Percentiles rank a stretch among this genome's conserved stretches.
phyloP scores from a whole-genome alignment of 768 basidiomycete species.

The Coprinellus aureogranulatus region DNA sequence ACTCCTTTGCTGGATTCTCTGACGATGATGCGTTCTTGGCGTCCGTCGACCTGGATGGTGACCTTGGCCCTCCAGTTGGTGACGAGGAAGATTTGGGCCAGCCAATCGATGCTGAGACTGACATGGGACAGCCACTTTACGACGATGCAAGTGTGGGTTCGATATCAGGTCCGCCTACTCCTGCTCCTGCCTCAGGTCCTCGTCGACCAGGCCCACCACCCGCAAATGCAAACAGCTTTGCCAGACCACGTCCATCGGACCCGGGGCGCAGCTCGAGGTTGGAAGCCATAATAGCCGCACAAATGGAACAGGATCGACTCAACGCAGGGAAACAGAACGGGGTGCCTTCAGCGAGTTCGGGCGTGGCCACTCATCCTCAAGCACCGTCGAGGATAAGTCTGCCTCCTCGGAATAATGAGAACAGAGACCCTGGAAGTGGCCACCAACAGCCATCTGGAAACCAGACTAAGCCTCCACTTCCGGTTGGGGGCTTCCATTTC shows the following conservation, averaged over 20 bases:
- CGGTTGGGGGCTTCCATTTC: slow-evolving; percentile 51
- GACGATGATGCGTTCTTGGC: slow-evolving; percentile 71
- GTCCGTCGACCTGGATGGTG: slow-evolving; percentile 47
- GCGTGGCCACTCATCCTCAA: neutral
- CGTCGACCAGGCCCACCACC: neutral
- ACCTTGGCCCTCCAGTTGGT: slow-evolving; percentile 41
- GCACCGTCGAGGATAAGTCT: neutral
- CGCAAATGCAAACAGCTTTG: neutral
- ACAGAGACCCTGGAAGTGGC: slow-evolving; percentile 4
- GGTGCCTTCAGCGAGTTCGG: neutral
- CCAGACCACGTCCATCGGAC: neutral
- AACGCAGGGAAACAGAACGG: neutral
- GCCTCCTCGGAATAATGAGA: slow-evolving; percentile 11
- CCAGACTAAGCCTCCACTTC: slow-evolving; percentile 27
- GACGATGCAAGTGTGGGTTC: slow-evolving; percentile 31
- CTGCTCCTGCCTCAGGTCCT: neutral
- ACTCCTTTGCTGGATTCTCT: slow-evolving; percentile 52
- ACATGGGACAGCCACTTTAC: slow-evolving; percentile 40
- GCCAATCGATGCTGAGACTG: slow-evolving; percentile 39
- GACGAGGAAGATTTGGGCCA: slow-evolving; percentile 43
- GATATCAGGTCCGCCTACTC: neutral
- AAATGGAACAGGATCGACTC: slow-evolving; percentile 4
- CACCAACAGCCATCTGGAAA: neutral
- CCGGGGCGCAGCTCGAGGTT: slow-evolving; percentile 3
- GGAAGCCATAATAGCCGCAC: slow-evolving; percentile 8